These are phyloP conservation scores for Penstemon davidsonii DNA, from an alignment of 257 asterid species.

Conservation along the genomic window DNA sequence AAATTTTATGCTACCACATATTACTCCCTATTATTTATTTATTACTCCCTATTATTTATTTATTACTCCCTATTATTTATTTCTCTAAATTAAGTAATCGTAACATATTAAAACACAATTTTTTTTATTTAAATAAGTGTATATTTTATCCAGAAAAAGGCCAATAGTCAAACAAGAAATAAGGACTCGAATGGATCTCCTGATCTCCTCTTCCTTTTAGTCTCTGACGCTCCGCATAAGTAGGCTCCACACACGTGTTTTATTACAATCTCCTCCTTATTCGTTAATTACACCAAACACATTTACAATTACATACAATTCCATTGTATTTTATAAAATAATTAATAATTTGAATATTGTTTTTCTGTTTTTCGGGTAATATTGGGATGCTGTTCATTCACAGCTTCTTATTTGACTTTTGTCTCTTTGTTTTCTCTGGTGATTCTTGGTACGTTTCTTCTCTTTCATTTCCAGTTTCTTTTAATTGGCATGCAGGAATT, in stretches of 20 bases:
- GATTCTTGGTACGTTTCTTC: neutral
- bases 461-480: neutral
- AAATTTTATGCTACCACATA: no score
- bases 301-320: neutral
- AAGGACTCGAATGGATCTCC: neutral
- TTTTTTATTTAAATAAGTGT: no score
- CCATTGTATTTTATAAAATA: neutral
- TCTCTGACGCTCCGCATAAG: neutral
- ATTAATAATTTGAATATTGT: neutral
- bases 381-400: neutral
- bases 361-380: neutral
- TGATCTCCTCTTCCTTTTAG: neutral
- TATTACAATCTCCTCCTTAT: neutral
- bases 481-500: neutral
- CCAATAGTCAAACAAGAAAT: no score
- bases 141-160: no score
- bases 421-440: neutral
- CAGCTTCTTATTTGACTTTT: neutral
- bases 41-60: no score
- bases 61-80: no score
- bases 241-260: neutral
- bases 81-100: no score
- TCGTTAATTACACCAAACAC: neutral
- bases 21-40: no score
- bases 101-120: no score